Conservation (phyloP, 129 eudicot genomes). For the Chrysanthemum lavandulifolium region DNA sequence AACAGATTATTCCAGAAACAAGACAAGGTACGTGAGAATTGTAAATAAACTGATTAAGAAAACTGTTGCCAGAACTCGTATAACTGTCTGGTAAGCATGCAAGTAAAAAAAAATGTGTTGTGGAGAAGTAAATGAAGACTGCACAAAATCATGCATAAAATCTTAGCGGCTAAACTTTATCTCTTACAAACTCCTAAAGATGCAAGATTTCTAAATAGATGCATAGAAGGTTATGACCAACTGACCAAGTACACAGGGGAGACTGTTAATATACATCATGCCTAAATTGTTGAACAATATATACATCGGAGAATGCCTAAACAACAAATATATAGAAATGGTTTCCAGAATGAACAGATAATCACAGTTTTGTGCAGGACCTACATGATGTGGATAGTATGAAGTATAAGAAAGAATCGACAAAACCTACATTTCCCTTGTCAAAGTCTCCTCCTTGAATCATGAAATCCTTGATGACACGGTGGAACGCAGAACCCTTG, state of each 20-base stretch:
- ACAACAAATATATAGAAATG: background rate
- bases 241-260: background rate
- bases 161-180: background rate
- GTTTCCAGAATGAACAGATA: background rate
- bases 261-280: too few relatives aligned
- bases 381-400: background rate
- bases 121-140: too few relatives aligned
- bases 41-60: too few relatives aligned
- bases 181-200: background rate
- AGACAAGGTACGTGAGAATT: too few relatives aligned
- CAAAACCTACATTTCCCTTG: slow-evolving; percentile 79
- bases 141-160: too few relatives aligned
- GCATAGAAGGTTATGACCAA: background rate
- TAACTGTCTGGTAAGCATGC: too few relatives aligned
- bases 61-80: too few relatives aligned
- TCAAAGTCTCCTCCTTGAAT: slow-evolving; percentile 97
- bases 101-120: too few relatives aligned
- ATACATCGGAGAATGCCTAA: background rate
- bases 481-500: slow-evolving; percentile 88
- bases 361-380: background rate
- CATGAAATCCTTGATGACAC: slow-evolving; percentile 97
- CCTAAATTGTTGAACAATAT: background rate
- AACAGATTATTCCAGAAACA: too few relatives aligned
- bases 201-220: background rate
- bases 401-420: background rate